Evolutionary conservation across 192 early-diverging fungal species (phyloP).

Genomic region (Linnemannia zychae): DNA sequence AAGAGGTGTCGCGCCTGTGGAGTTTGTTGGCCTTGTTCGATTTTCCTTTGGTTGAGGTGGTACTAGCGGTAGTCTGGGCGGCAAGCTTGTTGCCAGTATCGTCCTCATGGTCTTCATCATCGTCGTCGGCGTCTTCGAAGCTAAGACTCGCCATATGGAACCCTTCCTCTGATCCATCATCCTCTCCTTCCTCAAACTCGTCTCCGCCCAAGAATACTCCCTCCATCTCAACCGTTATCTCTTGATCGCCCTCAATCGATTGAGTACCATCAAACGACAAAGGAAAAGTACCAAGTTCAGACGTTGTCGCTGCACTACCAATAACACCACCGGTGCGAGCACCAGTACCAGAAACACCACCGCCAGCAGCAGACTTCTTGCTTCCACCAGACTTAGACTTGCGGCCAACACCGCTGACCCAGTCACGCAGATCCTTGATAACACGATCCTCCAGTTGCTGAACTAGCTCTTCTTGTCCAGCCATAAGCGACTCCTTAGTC

Average conservation of each 20-base stretch:
- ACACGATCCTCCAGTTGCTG: slow-evolving; percentile 17
- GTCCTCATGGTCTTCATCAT: slow-evolving; percentile 11
- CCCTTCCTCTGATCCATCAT: not conserved
- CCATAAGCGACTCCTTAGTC: slow-evolving; percentile 22
- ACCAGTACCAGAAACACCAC: not conserved
- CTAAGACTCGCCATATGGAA: not conserved
- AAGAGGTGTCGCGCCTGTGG: not conserved
- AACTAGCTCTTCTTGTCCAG: slow-evolving; percentile 25
- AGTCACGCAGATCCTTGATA: slow-evolving; percentile 30
- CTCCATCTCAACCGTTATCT: not conserved
- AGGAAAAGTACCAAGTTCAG: no score
- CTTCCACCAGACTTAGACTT: not conserved
- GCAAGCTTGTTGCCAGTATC: not conserved
- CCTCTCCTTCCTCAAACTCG: slow-evolving; percentile 14
- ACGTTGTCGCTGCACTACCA: not conserved
- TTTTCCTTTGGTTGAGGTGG: not conserved
- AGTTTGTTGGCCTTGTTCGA: slow-evolving; percentile 2
- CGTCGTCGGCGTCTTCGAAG: slow-evolving; percentile 2
- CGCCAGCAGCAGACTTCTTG: not conserved
- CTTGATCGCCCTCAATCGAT: not conserved
- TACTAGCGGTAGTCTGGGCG: no score
- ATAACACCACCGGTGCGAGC: not conserved
- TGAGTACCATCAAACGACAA: not conserved
- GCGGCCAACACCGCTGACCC: slow-evolving; percentile 23
- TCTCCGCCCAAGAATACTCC: slow-evolving; percentile 6